Conservation (phyloP, 805 yeast species). For the Saccharomycopsis sp. region DNA sequence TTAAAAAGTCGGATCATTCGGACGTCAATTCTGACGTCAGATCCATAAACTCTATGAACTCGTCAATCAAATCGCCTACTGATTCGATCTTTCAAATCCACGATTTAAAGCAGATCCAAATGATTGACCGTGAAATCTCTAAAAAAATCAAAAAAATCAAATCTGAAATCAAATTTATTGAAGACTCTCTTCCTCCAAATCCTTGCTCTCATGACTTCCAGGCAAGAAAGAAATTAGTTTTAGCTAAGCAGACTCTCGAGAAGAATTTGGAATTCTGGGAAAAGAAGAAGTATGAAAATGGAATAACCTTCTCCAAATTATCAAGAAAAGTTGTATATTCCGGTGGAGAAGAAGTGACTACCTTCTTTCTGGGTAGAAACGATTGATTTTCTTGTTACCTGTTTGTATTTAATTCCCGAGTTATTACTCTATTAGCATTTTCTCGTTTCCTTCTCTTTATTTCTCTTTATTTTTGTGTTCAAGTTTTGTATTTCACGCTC, state of each 20-base stretch:
- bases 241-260: constrained; percentile 17
- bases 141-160: constrained; percentile 18
- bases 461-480: background rate
- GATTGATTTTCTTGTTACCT: constrained; percentile 5
- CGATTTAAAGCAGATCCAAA: constrained; percentile 18
- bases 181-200: constrained; percentile 21
- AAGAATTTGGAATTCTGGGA: constrained; percentile 22
- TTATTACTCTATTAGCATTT: background rate
- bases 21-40: background rate
- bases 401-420: background rate
- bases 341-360: constrained; percentile 22
- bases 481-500: background rate
- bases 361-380: constrained; percentile 21
- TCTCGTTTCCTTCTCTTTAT: background rate
- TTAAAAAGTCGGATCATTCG: constrained; percentile 1
- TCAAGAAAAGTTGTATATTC: constrained; percentile 20
- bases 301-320: constrained; percentile 18
- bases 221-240: constrained; percentile 15
- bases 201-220: constrained; percentile 20
- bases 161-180: constrained; percentile 19
- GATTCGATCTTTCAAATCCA: background rate
- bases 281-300: constrained; percentile 22
- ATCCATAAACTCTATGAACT: background rate
- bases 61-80: constrained; percentile 1
- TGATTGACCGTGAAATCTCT: constrained; percentile 19